Conservation (phyloP, 192 early-diverging fungal species). For the Neocallimastix lanati region DNA sequence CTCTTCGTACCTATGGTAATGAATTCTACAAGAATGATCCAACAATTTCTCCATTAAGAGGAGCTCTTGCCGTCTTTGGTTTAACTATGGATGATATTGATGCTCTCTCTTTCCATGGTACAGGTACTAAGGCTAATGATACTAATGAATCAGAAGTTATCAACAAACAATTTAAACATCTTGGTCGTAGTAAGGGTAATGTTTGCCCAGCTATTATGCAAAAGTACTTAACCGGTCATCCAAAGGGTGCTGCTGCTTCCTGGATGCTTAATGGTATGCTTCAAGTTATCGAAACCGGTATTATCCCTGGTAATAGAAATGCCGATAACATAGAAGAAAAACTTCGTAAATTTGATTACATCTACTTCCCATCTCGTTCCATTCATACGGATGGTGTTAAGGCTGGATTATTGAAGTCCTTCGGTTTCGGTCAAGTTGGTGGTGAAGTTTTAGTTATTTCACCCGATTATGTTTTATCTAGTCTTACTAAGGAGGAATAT, state of each 20-base stretch:
- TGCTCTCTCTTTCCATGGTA: constrained; percentile 89
- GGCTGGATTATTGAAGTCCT: constrained; percentile 78
- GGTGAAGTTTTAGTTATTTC: constrained; percentile 72
- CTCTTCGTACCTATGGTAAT: constrained; percentile 52
- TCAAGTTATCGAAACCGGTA: constrained; percentile 63
- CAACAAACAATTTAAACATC: constrained; percentile 65
- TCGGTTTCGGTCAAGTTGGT: constrained; percentile 91
- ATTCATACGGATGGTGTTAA: constrained; percentile 82
- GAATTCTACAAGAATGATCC: constrained; percentile 60
- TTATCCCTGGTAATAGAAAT: constrained; percentile 85
- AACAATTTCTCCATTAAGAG: constrained; percentile 66
- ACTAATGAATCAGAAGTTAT: constrained; percentile 78
- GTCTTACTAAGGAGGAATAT: constrained; percentile 50
- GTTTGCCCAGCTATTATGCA: constrained; percentile 67
- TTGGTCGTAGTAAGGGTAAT: constrained; percentile 71
- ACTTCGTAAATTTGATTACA: constrained; percentile 55
- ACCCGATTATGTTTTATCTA: constrained; percentile 66
- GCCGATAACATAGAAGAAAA: constrained; percentile 64
- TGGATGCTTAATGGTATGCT: constrained; percentile 94
- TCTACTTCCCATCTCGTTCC: constrained; percentile 63
- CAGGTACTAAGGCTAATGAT: constrained; percentile 85
- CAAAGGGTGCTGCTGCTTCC: constrained; percentile 87
- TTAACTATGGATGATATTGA: constrained; percentile 82
- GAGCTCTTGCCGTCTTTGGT: constrained; percentile 71
- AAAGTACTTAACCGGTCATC: constrained; percentile 89